A percentile compares a stretch with the other conserved stretches of the same genome.
These are phyloP conservation scores for Talaromyces piceae DNA, from an alignment of 2,329 filamentous ascomycete species.

Conservation along the genomic window DNA sequence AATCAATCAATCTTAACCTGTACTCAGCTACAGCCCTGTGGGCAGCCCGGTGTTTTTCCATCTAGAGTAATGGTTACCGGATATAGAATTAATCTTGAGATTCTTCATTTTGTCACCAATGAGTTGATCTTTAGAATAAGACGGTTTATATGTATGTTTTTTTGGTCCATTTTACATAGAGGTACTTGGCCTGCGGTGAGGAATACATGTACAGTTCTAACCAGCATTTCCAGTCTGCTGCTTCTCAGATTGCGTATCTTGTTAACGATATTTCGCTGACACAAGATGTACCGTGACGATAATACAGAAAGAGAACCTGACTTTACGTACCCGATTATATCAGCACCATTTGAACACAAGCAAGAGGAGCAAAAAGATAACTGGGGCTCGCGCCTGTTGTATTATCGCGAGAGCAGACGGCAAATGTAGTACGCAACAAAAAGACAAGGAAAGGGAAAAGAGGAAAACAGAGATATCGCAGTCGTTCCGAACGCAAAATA, in stretches of 20 bases:
- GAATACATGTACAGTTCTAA: too few species aligned
- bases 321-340: too few species aligned
- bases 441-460: conserved; percentile 2
- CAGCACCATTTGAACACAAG: not conserved
- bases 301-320: too few species aligned
- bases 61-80: conserved; percentile 10
- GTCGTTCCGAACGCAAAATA: conserved; percentile 12
- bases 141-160: too few species aligned
- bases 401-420: not conserved
- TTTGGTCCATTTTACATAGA: too few species aligned
- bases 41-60: conserved; percentile 1
- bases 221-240: too few species aligned
- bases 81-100: not conserved
- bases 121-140: not conserved
- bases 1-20: too few species aligned
- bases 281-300: too few species aligned
- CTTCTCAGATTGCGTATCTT: too few species aligned
- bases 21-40: not conserved
- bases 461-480: conserved; percentile 10
- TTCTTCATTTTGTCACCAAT: not conserved
- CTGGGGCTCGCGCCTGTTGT: not conserved
- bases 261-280: too few species aligned
- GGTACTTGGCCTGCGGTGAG: too few species aligned
- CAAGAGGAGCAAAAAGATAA: not conserved
- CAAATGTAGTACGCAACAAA: conserved; percentile 1